Conservation (phyloP, 2,329 filamentous ascomycete species). For the Moelleriella libera region DNA sequence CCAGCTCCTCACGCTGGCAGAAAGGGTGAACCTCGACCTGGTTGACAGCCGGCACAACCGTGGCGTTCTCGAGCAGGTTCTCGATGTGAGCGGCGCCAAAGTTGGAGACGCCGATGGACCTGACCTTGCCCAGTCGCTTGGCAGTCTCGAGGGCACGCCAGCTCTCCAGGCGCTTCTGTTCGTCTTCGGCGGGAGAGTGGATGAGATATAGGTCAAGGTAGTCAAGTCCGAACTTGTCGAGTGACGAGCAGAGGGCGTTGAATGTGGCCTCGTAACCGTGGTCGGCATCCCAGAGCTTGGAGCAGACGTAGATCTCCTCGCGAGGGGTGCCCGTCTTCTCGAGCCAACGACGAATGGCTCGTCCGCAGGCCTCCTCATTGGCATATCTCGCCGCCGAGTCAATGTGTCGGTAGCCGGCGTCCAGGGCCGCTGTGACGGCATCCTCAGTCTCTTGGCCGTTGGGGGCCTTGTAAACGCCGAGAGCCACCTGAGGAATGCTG, state of each 20-base stretch:
- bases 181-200: slow-evolving; percentile 53
- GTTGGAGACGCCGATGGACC: slow-evolving; percentile 65
- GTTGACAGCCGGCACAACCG: slow-evolving; percentile 52
- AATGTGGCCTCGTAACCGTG: slow-evolving; percentile 34
- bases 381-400: slow-evolving; percentile 44
- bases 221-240: slow-evolving; percentile 49
- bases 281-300: slow-evolving; percentile 49
- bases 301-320: slow-evolving; percentile 52
- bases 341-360: slow-evolving; percentile 55
- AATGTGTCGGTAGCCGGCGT: slow-evolving; percentile 39
- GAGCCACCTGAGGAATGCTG: slow-evolving; percentile 43
- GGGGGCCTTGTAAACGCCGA: slow-evolving; percentile 32
- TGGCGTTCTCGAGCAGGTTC: slow-evolving; percentile 37
- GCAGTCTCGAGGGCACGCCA: slow-evolving; percentile 61
- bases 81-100: slow-evolving; percentile 58
- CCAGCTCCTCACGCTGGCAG: slow-evolving; percentile 45
- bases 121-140: slow-evolving; percentile 48
- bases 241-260: slow-evolving; percentile 47
- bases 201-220: slow-evolving; percentile 63
- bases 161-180: slow-evolving; percentile 51
- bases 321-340: slow-evolving; percentile 49
- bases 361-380: slow-evolving; percentile 56
- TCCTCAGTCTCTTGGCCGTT: slow-evolving; percentile 41
- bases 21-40: slow-evolving; percentile 73
- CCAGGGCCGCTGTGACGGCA: slow-evolving; percentile 46